Percentiles rank a stretch among this genome's conserved stretches.
Evolutionary conservation across 2,329 filamentous ascomycete genomes (phyloP).

Genomic region (Cladobotryum mycophilum): DNA sequence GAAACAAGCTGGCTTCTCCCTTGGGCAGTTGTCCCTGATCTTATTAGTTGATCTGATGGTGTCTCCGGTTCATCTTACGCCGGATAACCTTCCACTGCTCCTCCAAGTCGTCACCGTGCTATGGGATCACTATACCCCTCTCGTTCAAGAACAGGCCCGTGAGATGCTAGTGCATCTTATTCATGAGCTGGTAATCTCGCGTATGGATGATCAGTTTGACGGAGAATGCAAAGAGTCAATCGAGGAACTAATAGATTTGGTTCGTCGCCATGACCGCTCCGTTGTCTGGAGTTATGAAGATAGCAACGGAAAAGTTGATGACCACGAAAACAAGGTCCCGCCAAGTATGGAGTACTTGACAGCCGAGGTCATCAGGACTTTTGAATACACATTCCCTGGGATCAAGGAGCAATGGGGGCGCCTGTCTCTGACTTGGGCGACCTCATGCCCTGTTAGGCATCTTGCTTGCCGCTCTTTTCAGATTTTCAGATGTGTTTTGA

Average conservation of each 20-base stretch:
- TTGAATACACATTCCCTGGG: constrained; percentile 74
- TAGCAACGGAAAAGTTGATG: constrained; percentile 70
- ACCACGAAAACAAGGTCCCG: constrained; percentile 73
- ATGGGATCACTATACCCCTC: constrained; percentile 93
- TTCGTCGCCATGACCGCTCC: constrained; percentile 74
- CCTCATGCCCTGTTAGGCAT: constrained; percentile 90
- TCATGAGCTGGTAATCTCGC: constrained; percentile 83
- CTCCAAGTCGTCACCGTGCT: constrained; percentile 88
- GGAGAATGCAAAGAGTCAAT: constrained; percentile 62
- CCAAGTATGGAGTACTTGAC: constrained; percentile 82
- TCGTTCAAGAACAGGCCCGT: constrained; percentile 92
- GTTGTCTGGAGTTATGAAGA: constrained; percentile 96
- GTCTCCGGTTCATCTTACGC: constrained; percentile 72
- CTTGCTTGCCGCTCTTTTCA: constrained; percentile 96
- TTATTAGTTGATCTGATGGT: constrained; percentile 95
- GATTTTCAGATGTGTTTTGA: constrained; percentile 89
- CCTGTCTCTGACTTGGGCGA: constrained; percentile 89
- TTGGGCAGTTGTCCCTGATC: constrained; percentile 89
- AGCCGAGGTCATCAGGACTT: constrained; percentile 74
- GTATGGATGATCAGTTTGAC: constrained; percentile 63
- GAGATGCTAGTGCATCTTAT: constrained; percentile 98
- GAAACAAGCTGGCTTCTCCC: constrained; percentile 86
- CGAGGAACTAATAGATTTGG: constrained; percentile 80
- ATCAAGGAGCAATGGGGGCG: constrained; percentile 90
- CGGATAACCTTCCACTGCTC: constrained; percentile 76